Conservation (phyloP, 169 alveolate genomes). For the Cryptosporidium bovis region DNA sequence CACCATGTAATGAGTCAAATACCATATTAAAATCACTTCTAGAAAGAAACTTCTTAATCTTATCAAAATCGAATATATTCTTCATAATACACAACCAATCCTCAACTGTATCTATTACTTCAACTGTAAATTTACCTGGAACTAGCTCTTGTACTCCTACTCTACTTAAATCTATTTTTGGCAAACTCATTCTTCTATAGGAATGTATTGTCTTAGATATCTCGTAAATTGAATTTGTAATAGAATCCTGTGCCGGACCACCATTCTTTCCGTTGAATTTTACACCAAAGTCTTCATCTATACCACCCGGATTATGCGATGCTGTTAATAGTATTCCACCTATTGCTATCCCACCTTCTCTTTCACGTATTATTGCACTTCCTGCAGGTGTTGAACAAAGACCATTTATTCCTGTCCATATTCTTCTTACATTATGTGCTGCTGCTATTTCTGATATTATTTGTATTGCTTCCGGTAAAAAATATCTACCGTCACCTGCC, state of each 20-base stretch:
- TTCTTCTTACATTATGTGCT: constrained; percentile 85
- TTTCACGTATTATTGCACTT: constrained; percentile 89
- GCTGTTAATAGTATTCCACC: constrained; percentile 96
- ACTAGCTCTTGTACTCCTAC: constrained; percentile 72
- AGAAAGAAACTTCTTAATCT: constrained; percentile 79
- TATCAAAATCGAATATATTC: constrained; percentile 89
- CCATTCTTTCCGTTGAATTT: constrained; percentile 93
- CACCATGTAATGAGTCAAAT: constrained; percentile 93
- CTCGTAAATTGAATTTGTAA: constrained; percentile 85
- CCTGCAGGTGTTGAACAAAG: constrained; percentile 94
- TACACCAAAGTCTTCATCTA: constrained; percentile 93
- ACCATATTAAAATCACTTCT: constrained; percentile 88
- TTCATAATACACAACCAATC: constrained; percentile 88
- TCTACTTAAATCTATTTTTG: constrained; percentile 74
- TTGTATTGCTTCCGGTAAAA: constrained; percentile 84
- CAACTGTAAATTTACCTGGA: constrained; percentile 80
- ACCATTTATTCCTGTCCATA: constrained; percentile 90
- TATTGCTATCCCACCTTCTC: constrained; percentile 84
- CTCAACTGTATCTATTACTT: constrained; percentile 87
- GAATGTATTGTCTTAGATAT: constrained; percentile 77
- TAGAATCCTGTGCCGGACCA: constrained; percentile 91
- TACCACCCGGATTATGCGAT: constrained; percentile 96
- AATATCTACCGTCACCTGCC: constrained; percentile 93
- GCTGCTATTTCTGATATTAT: constrained; percentile 85
- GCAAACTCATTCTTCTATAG: constrained; percentile 74